These are phyloP conservation scores for Hyphodiscus sp. DNA, from an alignment of 2,329 filamentous ascomycete species.

Conservation along the genomic window DNA sequence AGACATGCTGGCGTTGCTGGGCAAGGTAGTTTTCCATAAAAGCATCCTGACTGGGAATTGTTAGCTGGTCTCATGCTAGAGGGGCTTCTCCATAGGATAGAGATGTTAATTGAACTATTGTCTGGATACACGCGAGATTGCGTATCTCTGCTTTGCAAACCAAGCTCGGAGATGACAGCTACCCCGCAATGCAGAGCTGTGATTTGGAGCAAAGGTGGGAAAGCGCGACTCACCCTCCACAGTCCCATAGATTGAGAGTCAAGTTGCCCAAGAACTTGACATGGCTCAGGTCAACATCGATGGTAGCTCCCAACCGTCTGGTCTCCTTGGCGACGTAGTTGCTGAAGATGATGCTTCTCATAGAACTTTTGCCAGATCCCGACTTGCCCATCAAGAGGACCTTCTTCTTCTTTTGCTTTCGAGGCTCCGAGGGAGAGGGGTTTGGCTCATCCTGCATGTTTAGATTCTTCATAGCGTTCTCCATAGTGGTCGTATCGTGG, in stretches of 20 bases:
- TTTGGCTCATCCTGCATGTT: constrained; percentile 20
- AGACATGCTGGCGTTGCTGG: constrained; percentile 92
- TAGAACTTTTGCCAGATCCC: constrained; percentile 94
- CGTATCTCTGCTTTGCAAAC: background rate
- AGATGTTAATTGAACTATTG: no score
- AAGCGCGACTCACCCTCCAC: constrained; percentile 61
- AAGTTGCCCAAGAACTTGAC: constrained; percentile 98
- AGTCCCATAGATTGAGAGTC: constrained; percentile 97
- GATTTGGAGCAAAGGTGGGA: background rate
- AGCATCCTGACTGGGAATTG: constrained; percentile 69
- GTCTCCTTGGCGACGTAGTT: constrained; percentile 98
- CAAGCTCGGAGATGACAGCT: background rate
- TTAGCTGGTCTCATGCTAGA: constrained; percentile 18
- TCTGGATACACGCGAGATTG: background rate
- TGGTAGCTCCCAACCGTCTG: constrained; percentile 84
- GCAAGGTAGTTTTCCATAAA: constrained; percentile 99
- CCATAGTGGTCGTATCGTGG: constrained; percentile 2
- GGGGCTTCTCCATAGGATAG: no score
- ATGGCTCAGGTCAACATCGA: constrained; percentile 96
- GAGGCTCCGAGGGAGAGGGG: constrained; percentile 23
- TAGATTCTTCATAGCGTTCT: constrained; percentile 17
- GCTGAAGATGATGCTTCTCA: constrained; percentile 98
- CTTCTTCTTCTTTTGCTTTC: constrained; percentile 76
- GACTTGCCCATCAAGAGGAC: constrained; percentile 90
- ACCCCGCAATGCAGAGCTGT: background rate